These are phyloP conservation scores for Trichosporon sp. DNA, from an alignment of 1,284 basidiomycete genomes.

Conservation along the genomic window DNA sequence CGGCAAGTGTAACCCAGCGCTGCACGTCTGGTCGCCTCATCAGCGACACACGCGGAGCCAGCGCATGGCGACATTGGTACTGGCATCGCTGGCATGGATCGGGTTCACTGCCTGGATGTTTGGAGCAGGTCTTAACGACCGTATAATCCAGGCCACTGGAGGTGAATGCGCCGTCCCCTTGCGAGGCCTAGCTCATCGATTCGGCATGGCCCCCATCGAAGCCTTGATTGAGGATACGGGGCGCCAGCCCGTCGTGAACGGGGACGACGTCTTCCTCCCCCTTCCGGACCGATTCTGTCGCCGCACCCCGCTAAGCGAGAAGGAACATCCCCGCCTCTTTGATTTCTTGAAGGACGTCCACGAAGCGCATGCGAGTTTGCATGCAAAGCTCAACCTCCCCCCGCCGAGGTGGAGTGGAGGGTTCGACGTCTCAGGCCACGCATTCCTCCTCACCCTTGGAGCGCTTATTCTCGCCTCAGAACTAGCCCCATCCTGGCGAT, in stretches of 20 bases:
- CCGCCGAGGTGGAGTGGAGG: slow-evolving; percentile 60
- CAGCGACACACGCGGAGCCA: slow-evolving; percentile 45
- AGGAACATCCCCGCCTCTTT: slow-evolving; percentile 64
- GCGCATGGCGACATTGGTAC: slow-evolving; percentile 57
- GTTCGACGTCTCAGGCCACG: slow-evolving; percentile 90
- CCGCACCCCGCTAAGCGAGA: slow-evolving; percentile 54
- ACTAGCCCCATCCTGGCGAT: slow-evolving; percentile 50
- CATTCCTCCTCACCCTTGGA: slow-evolving; percentile 84
- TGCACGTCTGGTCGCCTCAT: slow-evolving; percentile 53
- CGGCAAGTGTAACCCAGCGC: slow-evolving; percentile 22
- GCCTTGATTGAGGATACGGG: slow-evolving; percentile 15
- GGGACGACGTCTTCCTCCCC: slow-evolving; percentile 20
- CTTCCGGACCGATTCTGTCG: slow-evolving; percentile 54
- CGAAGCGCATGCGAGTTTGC: slow-evolving; percentile 6
- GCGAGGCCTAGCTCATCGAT: not conserved
- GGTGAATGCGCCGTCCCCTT: slow-evolving; percentile 70
- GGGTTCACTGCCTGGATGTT: slow-evolving; percentile 86
- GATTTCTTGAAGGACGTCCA: slow-evolving; percentile 27
- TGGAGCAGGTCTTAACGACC: slow-evolving; percentile 73
- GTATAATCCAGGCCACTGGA: slow-evolving; percentile 68
- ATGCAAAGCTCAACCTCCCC: slow-evolving; percentile 13
- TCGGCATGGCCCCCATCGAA: slow-evolving; percentile 42
- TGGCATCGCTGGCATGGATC: slow-evolving; percentile 66
- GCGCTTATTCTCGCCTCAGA: slow-evolving; percentile 74
- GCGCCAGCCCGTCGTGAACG: slow-evolving; percentile 10